Conservation (phyloP, 345 rosid species). For the Brassica carinata region DNA sequence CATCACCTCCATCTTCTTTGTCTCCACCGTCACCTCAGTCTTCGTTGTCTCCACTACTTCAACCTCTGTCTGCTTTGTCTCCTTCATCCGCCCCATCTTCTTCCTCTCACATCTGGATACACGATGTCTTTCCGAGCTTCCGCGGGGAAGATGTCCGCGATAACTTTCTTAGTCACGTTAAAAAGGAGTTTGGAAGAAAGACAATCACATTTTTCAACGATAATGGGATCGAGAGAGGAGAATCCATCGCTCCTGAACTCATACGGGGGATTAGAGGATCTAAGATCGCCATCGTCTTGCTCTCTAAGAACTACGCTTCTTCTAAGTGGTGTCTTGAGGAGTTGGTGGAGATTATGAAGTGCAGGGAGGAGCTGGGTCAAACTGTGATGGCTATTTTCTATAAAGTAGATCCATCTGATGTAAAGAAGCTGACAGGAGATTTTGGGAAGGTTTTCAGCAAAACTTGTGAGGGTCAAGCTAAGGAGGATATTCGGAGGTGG, state of each 20-base stretch:
- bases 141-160: background rate
- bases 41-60: background rate
- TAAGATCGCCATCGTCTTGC: constrained; percentile 3
- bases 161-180: background rate
- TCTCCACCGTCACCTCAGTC: background rate
- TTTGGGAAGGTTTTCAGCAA: constrained; percentile 3
- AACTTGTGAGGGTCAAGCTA: background rate
- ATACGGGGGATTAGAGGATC: constrained; percentile 15
- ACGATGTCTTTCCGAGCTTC: constrained; percentile 6
- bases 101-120: background rate
- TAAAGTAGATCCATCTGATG: background rate
- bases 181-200: background rate
- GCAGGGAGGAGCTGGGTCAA: background rate
- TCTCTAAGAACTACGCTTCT: constrained; percentile 9
- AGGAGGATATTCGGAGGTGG: background rate
- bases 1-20: background rate
- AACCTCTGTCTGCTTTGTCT: background rate
- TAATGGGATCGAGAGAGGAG: constrained; percentile 24
- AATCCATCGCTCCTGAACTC: constrained; percentile 20
- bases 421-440: constrained; percentile 1
- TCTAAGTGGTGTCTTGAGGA: constrained; percentile 17
- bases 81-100: background rate
- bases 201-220: constrained; percentile 15
- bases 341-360: background rate
- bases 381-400: constrained; percentile 4